Evolutionary conservation across 2,329 filamentous ascomycete genomes (phyloP), one percentile per base, ranked within the genome.

Genomic region (Remersonia thermophila): DNA sequence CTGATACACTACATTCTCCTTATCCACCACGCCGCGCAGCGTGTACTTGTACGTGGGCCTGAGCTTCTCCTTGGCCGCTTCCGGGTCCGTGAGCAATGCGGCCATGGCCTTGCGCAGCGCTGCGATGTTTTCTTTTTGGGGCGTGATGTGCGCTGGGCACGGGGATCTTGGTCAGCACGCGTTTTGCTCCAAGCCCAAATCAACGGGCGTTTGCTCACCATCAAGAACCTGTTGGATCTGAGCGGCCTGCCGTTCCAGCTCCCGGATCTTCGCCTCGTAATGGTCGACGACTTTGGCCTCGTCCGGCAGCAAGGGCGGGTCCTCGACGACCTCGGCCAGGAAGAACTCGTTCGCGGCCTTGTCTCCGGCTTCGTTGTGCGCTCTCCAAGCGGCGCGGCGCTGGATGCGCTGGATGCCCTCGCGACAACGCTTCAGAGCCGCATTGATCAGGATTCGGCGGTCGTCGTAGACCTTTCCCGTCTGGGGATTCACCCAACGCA

Each of bases 21-120:
- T 45, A 7, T 39, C 47, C 8, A 50, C 47, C 2, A 59, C 49
- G 4, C 56, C 57, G 7, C 54, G 48, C 6, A 59, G 44, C 0
- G 41, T 43, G 38, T 56, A 57, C 14, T 41, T 47, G 30, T 54
- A 44, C 3, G 38, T 51, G 0, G 56, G 51, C 9, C 20, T 23
- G 18, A 43, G 35, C 50, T 50, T 52, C n/a, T 35, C 38, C 7
- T 47, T 41, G 5, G 46, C 39, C 3, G 35, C 25, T 2, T 40
- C 43, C 4, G 51, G 50, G 6, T 13, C 46, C 0, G 53, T 54
- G 7, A 49, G 27, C n/a, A 42, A 33, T 20, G 32, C 18, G 2
- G 18, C 8, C 27, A 47, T 32, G 11, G 31, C 32, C 13, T 27
- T 27, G 18, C 18, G 34, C 12, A 40, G 12, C 3, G 25, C 28